Conservation (phyloP, 805 yeast species). For the Candida berthetii region DNA sequence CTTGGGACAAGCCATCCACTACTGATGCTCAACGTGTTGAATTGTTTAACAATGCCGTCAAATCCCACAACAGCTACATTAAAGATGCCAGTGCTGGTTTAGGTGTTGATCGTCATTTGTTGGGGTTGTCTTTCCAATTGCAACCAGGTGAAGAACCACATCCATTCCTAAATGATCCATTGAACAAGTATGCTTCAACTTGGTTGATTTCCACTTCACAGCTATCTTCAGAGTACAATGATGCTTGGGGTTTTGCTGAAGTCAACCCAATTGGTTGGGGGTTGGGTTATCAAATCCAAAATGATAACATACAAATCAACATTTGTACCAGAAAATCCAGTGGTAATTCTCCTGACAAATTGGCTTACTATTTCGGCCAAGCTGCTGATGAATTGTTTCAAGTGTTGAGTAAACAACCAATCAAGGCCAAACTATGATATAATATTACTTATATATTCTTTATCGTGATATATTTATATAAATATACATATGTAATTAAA, state of each 20-base stretch:
- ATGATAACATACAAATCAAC: slow-evolving; percentile 80
- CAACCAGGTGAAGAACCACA: slow-evolving; percentile 45
- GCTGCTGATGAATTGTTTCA: slow-evolving; percentile 80
- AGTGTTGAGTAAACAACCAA: slow-evolving; percentile 32
- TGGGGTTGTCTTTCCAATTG: slow-evolving; percentile 77
- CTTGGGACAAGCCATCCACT: slow-evolving; percentile 53
- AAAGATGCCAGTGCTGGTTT: slow-evolving; percentile 74
- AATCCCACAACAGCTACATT: slow-evolving; percentile 69
- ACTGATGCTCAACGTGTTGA: slow-evolving; percentile 50
- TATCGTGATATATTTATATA: too few species aligned
- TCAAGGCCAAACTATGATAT: slow-evolving; percentile 9
- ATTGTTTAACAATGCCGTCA: slow-evolving; percentile 66
- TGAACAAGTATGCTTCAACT: slow-evolving; percentile 66
- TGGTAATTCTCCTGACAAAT: slow-evolving; percentile 44
- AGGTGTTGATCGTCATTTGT: slow-evolving; percentile 92
- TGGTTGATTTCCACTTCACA: slow-evolving; percentile 93
- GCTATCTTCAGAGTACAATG: slow-evolving; percentile 75
- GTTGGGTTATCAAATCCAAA: slow-evolving; percentile 86
- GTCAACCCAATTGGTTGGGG: slow-evolving; percentile 94
- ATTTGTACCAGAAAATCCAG: slow-evolving; percentile 67
- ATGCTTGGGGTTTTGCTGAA: slow-evolving; percentile 95
- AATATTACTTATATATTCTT: too few species aligned
- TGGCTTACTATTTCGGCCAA: slow-evolving; percentile 64
- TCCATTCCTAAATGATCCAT: slow-evolving; percentile 73
- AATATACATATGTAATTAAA: background rate